A percentile compares a stretch with the other conserved stretches of the same genome.
Conservation (phyloP, 805 yeast species). For the Wickerhamomyces xylosicus region DNA sequence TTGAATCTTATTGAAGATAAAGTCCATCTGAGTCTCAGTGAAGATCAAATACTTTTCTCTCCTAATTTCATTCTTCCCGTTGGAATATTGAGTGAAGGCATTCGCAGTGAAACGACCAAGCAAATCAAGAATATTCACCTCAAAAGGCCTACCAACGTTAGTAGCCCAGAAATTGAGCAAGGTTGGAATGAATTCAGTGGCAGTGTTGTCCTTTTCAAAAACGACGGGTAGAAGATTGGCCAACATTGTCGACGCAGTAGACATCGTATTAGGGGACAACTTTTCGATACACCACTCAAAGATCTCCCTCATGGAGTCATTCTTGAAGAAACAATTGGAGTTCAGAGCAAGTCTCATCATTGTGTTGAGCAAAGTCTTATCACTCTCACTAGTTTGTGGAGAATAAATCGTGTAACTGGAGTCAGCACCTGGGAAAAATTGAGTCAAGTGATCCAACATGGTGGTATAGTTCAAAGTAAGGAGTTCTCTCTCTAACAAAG, state of each 20-base stretch:
- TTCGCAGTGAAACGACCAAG: slow-evolving; percentile 51
- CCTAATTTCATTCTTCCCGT: slow-evolving; percentile 20
- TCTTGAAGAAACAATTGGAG: slow-evolving; percentile 45
- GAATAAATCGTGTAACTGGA: slow-evolving; percentile 33
- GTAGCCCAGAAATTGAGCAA: slow-evolving; percentile 67
- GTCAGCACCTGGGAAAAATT: slow-evolving; percentile 36
- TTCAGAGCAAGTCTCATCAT: slow-evolving; percentile 41
- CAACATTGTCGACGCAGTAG: slow-evolving; percentile 40
- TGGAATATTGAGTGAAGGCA: slow-evolving; percentile 26
- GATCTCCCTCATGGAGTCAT: slow-evolving; percentile 33
- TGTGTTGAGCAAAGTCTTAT: slow-evolving; percentile 36
- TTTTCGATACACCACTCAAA: slow-evolving; percentile 41
- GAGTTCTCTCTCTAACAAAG: slow-evolving; percentile 17
- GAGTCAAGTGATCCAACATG: slow-evolving; percentile 22
- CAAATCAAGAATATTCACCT: slow-evolving; percentile 53
- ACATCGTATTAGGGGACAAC: slow-evolving; percentile 43
- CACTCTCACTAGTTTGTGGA: slow-evolving; percentile 21
- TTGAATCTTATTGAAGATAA: slow-evolving; percentile 46
- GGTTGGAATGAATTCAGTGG: slow-evolving; percentile 50
- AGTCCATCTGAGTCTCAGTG: slow-evolving; percentile 48
- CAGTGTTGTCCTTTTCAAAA: slow-evolving; percentile 25
- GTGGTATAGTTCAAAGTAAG: slow-evolving; percentile 26
- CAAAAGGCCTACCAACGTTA: slow-evolving; percentile 34
- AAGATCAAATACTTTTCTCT: slow-evolving; percentile 54
- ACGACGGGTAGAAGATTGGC: slow-evolving; percentile 41